Evolutionary conservation across 2,329 filamentous ascomycete species (phyloP).

Genomic region (Talaromyces piceae): DNA sequence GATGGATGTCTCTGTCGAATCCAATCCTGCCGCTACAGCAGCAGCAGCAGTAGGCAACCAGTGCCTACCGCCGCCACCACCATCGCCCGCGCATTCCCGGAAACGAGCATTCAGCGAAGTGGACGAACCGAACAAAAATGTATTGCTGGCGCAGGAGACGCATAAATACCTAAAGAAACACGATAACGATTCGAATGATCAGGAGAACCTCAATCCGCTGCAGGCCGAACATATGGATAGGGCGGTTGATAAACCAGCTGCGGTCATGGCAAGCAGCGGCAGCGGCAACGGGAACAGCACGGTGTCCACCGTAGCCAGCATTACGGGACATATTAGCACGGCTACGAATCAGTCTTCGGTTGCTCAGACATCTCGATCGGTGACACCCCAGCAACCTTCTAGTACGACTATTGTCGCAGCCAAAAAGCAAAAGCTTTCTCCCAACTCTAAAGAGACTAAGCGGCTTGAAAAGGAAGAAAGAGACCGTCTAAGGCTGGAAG

Average conservation of each 20-base stretch:
- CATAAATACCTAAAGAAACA: background rate
- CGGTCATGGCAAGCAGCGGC: too few relatives aligned
- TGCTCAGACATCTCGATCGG: background rate
- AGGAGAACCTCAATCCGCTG: constrained; percentile 9
- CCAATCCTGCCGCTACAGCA: background rate
- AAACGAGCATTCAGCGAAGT: constrained; percentile 12
- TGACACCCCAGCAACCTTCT: background rate
- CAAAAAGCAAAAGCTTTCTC: constrained; percentile 9
- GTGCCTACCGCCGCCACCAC: background rate
- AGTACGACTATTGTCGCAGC: background rate
- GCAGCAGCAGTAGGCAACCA: background rate
- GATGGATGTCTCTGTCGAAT: constrained; percentile 11
- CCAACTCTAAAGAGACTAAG: constrained; percentile 5
- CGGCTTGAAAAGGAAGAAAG: constrained; percentile 20
- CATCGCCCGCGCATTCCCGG: constrained; percentile 1
- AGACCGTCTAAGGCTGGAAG: constrained; percentile 25
- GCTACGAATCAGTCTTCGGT: background rate
- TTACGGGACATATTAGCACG: background rate
- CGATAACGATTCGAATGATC: background rate
- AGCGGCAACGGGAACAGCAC: background rate
- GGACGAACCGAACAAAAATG: background rate
- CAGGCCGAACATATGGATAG: background rate
- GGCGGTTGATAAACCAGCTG: constrained; percentile 3
- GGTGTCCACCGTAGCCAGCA: background rate
- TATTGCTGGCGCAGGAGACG: background rate